Conservation (phyloP, 495 filamentous ascomycete species). For the Bathelium albidoporum region DNA sequence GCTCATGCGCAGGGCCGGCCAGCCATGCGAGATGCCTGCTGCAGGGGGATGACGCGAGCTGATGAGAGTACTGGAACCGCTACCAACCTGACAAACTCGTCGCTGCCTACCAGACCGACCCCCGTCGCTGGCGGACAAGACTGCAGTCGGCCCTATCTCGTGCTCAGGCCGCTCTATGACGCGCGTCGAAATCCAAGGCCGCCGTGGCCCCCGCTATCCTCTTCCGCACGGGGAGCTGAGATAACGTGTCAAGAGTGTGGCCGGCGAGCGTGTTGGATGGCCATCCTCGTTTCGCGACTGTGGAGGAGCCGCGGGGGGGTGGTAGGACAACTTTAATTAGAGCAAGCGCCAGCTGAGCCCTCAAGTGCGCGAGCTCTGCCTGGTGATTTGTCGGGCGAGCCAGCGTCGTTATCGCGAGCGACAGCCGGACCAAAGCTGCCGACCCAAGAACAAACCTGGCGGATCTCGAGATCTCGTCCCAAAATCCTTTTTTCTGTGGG, state of each 20-base stretch:
- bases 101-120: background rate
- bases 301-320: background rate
- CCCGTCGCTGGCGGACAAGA: background rate
- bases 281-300: background rate
- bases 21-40: background rate
- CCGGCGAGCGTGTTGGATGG: background rate
- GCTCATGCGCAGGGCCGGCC: background rate
- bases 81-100: background rate
- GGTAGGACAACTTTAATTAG: slow-evolving; percentile 1
- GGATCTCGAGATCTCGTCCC: background rate
- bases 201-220: background rate
- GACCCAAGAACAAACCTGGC: background rate
- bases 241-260: slow-evolving; percentile 4
- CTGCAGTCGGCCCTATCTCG: background rate
- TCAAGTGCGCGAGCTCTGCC: background rate
- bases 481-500: background rate
- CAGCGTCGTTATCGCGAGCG: background rate
- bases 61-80: background rate
- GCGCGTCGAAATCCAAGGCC: background rate
- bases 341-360: background rate
- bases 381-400: background rate
- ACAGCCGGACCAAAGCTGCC: background rate
- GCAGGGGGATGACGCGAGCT: background rate
- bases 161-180: slow-evolving; percentile 1
- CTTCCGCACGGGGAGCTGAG: background rate